These are phyloP conservation scores for Starmerella tilneyi DNA, from an alignment of 805 yeast genomes.

Conservation along the genomic window DNA sequence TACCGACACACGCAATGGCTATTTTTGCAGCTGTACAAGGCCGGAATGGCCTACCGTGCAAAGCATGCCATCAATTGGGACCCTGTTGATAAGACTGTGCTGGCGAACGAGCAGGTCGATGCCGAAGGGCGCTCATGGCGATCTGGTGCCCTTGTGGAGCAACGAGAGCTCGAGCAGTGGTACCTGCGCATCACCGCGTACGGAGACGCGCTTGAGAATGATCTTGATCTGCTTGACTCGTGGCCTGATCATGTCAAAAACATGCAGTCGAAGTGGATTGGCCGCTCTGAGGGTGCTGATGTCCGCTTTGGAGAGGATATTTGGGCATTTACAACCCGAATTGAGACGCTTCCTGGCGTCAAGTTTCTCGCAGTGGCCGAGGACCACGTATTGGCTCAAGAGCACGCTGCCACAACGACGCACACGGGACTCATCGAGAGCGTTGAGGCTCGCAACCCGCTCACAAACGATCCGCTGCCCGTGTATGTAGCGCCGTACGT, in stretches of 20 bases:
- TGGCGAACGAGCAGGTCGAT: slow-evolving; percentile 96
- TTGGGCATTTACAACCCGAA: slow-evolving; percentile 71
- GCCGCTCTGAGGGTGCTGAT: slow-evolving; percentile 72
- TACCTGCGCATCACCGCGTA: slow-evolving; percentile 79
- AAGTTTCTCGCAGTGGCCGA: slow-evolving; percentile 72
- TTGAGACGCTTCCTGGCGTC: slow-evolving; percentile 76
- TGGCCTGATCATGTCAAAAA: slow-evolving; percentile 87
- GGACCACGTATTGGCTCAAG: slow-evolving; percentile 51
- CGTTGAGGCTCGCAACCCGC: slow-evolving; percentile 46
- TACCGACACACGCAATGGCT: slow-evolving; percentile 89
- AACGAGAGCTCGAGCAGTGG: slow-evolving; percentile 77
- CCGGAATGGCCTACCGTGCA: slow-evolving; percentile 75
- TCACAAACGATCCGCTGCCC: slow-evolving; percentile 46
- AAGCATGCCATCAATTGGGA: slow-evolving; percentile 95
- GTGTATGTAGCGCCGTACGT: slow-evolving; percentile 89
- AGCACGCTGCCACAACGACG: slow-evolving; percentile 35
- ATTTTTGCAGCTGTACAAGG: slow-evolving; percentile 58
- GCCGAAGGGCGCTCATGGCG: slow-evolving; percentile 88
- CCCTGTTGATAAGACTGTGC: slow-evolving; percentile 86
- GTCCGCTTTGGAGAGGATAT: slow-evolving; percentile 42
- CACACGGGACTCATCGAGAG: slow-evolving; percentile 38
- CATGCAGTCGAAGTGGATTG: slow-evolving; percentile 95
- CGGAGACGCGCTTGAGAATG: slow-evolving; percentile 57
- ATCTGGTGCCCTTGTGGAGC: slow-evolving; percentile 91
- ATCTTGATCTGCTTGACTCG: slow-evolving; percentile 47